A percentile compares a stretch with the other conserved stretches of the same genome.
These are phyloP conservation scores for Spatholobus suberectus DNA, from an alignment of 306 rosid species.

Conservation along the genomic window DNA sequence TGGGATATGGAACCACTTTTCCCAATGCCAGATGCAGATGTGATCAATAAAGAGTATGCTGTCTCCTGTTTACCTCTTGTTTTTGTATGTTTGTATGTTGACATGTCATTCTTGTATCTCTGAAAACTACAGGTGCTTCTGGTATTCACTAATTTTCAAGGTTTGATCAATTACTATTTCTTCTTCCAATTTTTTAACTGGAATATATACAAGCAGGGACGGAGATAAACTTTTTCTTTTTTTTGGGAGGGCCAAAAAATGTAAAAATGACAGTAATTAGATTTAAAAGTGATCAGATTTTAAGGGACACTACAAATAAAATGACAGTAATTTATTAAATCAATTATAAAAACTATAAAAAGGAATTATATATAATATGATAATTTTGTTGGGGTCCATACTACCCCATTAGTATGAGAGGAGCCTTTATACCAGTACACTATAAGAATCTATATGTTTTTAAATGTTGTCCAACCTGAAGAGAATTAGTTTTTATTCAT, in stretches of 20 bases:
- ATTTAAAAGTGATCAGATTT: background rate
- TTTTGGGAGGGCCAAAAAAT: background rate
- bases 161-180: constrained; percentile 12
- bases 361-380: background rate
- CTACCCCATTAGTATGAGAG: background rate
- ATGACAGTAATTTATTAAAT: background rate
- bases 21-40: constrained; percentile 70
- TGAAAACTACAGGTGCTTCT: constrained; percentile 19
- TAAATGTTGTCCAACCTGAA: background rate
- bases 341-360: background rate
- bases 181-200: constrained; percentile 22
- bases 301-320: background rate
- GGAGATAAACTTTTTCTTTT: background rate
- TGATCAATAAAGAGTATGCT: constrained; percentile 63
- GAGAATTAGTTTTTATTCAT: background rate
- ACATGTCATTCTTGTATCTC: constrained; percentile 29
- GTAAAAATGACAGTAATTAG: background rate
- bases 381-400: background rate
- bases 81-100: constrained; percentile 10
- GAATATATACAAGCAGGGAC: background rate
- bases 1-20: constrained; percentile 98
- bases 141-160: constrained; percentile 10
- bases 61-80: constrained; percentile 36
- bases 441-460: constrained; percentile 19
- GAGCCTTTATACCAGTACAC: background rate